Conservation (phyloP, 2,329 filamentous ascomycete species). For the Alternaria solani region DNA sequence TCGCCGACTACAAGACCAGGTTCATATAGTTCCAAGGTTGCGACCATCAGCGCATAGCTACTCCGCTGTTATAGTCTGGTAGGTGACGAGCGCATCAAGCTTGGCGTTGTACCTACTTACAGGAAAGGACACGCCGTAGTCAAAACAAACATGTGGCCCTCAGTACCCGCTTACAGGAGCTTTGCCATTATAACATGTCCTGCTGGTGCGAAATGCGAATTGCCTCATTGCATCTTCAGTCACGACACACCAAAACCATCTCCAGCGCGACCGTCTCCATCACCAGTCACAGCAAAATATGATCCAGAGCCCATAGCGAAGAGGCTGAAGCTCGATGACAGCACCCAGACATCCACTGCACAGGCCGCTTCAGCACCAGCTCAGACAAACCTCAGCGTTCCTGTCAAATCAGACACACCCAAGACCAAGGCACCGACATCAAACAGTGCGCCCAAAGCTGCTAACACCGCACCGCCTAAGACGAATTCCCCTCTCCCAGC, state of each 20-base stretch:
- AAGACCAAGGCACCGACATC: constrained; percentile 20
- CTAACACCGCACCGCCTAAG: constrained; percentile 6
- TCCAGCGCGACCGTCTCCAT: constrained; percentile 1
- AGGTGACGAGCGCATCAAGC: constrained; percentile 17
- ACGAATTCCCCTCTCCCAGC: constrained; percentile 21
- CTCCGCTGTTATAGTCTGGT: constrained; percentile 10
- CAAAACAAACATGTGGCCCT: constrained; percentile 40
- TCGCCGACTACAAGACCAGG: neutral
- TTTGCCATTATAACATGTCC: constrained; percentile 57
- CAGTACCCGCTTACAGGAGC: constrained; percentile 32
- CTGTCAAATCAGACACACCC: constrained; percentile 35
- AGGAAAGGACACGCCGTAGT: constrained; percentile 6
- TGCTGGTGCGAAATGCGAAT: constrained; percentile 56
- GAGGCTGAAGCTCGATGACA: constrained; percentile 41
- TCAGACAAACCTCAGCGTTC: constrained; percentile 25
- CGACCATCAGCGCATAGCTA: neutral
- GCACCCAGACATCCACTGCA: constrained; percentile 14
- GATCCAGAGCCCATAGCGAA: constrained; percentile 34
- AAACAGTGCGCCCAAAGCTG: constrained; percentile 12
- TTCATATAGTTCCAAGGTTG: neutral
- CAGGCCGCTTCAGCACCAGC: constrained; percentile 1
- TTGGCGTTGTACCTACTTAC: constrained; percentile 16
- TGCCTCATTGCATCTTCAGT: constrained; percentile 67
- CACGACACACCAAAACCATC: constrained; percentile 52
- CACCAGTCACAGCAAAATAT: constrained; percentile 1